Conservation (phyloP, 1,139 yeast genomes). For the Candida sp. region DNA sequence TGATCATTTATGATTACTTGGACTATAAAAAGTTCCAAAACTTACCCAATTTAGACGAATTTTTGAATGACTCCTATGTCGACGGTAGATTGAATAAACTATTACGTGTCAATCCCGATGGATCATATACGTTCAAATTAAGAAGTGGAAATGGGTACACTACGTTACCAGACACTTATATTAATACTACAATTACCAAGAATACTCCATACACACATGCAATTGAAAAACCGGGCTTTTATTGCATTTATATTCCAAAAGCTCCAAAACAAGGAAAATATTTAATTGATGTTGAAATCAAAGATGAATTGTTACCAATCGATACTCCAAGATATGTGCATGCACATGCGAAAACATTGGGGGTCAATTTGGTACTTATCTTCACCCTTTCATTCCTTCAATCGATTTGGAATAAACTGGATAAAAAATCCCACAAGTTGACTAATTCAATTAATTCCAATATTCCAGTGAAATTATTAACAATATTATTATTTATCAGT, state of each 20-base stretch:
- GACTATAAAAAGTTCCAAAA: slow-evolving; percentile 9
- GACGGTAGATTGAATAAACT: slow-evolving; percentile 1
- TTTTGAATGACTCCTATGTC: slow-evolving; percentile 10
- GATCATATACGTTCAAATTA: slow-evolving; percentile 5
- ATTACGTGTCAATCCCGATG: slow-evolving; percentile 1
- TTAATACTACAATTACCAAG: slow-evolving; percentile 4
- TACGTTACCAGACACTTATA: slow-evolving; percentile 5
- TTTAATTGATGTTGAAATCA: slow-evolving; percentile 6
- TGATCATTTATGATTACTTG: slow-evolving; percentile 8
- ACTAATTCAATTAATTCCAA: slow-evolving; percentile 1
- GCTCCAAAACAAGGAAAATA: slow-evolving; percentile 7
- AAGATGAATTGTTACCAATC: slow-evolving; percentile 8
- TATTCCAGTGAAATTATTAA: neutral
- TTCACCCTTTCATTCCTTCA: slow-evolving; percentile 5
- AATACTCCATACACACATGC: slow-evolving; percentile 5
- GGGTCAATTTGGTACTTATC: slow-evolving; percentile 6
- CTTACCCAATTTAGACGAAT: slow-evolving; percentile 11
- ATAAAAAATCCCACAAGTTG: neutral
- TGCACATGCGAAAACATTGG: slow-evolving; percentile 5
- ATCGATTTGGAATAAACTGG: slow-evolving; percentile 5
- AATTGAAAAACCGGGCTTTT: slow-evolving; percentile 8
- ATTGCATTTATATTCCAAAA: slow-evolving; percentile 11
- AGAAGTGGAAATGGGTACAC: slow-evolving; percentile 1
- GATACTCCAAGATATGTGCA: slow-evolving; percentile 7
- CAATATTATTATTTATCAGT: neutral